Evolutionary conservation across 345 rosid species (phyloP).

Genomic region (Tarenaya hassleriana): DNA sequence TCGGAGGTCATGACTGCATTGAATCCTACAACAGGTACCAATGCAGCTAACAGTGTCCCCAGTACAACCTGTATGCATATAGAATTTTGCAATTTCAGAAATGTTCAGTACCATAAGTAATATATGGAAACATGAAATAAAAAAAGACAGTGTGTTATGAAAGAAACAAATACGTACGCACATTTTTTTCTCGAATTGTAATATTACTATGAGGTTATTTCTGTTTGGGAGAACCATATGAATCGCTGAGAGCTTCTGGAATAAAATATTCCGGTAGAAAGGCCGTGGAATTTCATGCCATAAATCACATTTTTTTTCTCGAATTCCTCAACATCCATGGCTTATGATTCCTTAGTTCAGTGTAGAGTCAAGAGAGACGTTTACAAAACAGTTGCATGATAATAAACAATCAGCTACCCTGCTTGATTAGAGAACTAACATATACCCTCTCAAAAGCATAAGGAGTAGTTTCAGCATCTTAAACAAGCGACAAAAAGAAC

Average conservation of each 20-base stretch:
- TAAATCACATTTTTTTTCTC: slow-evolving; percentile 4
- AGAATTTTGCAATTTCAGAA: slow-evolving; percentile 19
- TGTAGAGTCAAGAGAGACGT: background rate
- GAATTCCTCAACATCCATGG: slow-evolving; percentile 1
- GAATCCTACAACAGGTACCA: slow-evolving; percentile 99
- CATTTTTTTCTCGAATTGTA: background rate
- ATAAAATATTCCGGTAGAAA: background rate
- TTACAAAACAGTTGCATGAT: background rate
- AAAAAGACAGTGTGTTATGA: background rate
- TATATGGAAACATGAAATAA: slow-evolving; percentile 13
- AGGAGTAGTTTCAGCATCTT: background rate
- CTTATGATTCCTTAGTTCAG: slow-evolving; percentile 1
- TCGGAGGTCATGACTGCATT: slow-evolving; percentile 99
- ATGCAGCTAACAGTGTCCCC: slow-evolving; percentile 87
- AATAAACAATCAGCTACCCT: slow-evolving; percentile 5
- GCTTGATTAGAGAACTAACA: background rate
- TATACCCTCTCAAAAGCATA: no score
- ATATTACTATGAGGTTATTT: background rate
- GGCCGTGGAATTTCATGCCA: background rate
- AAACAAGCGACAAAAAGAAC: slow-evolving; percentile 10
- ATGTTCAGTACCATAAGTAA: slow-evolving; percentile 4
- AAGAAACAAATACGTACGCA: background rate
- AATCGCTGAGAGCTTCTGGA: slow-evolving; percentile 1
- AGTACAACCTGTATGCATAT: slow-evolving; percentile 66
- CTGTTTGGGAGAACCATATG: slow-evolving; percentile 15